Evolutionary conservation across 2,329 filamentous ascomycete species (phyloP).

Genomic region (Ascochyta rabiei): DNA sequence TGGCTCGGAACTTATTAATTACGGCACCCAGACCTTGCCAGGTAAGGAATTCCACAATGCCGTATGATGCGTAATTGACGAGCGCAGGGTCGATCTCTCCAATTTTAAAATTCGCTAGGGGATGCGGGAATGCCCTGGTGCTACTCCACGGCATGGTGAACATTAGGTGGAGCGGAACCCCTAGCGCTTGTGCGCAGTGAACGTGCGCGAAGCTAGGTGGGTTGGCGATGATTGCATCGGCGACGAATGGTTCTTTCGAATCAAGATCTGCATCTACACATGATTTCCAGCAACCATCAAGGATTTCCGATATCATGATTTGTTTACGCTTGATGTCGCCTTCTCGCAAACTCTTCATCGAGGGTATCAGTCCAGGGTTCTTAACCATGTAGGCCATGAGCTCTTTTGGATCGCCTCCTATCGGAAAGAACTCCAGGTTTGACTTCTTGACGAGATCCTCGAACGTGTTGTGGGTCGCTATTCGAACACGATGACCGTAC

Average conservation of each 20-base stretch:
- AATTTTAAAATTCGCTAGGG: conserved; percentile 54
- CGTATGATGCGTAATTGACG: conserved; percentile 54
- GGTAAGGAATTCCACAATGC: conserved; percentile 54
- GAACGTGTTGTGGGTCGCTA: conserved; percentile 32
- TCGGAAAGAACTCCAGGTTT: conserved; percentile 44
- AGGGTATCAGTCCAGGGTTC: conserved; percentile 51
- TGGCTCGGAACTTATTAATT: conserved; percentile 52
- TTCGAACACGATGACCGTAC: conserved; percentile 32
- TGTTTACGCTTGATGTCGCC: conserved; percentile 45
- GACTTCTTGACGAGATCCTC: conserved; percentile 19
- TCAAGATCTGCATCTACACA: conserved; percentile 48
- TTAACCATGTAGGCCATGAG: conserved; percentile 60
- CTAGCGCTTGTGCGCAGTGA: conserved; percentile 73
- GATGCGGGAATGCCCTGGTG: conserved; percentile 56
- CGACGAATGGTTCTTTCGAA: conserved; percentile 70
- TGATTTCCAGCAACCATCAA: conserved; percentile 41
- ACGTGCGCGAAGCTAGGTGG: conserved; percentile 77
- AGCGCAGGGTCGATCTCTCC: conserved; percentile 38
- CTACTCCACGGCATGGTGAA: conserved; percentile 70
- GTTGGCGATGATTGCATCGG: conserved; percentile 78
- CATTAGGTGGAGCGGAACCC: conserved; percentile 78
- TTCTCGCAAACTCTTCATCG: conserved; percentile 26
- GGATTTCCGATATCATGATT: conserved; percentile 30
- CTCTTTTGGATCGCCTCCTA: conserved; percentile 43
- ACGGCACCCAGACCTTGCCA: conserved; percentile 58